A percentile compares a stretch with the other conserved stretches of the same genome.
Evolutionary conservation across 148 eudicot species (phyloP).

Genomic region (Salicornia ramosissima): DNA sequence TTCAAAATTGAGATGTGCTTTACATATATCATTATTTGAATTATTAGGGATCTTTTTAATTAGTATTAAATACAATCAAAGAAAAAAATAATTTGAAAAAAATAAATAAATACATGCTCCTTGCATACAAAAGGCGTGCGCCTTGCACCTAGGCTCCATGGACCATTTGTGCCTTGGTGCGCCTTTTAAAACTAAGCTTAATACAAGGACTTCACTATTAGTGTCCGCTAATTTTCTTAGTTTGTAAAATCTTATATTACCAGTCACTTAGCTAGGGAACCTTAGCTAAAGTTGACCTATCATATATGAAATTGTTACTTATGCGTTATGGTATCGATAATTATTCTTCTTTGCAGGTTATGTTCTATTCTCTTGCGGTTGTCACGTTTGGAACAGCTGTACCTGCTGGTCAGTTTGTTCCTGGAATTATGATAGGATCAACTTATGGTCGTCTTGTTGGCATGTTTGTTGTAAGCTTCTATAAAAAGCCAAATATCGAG

Average conservation of each 20-base stretch:
- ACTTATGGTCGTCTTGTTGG: slow-evolving; percentile 99
- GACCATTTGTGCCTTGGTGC: no score
- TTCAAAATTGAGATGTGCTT: no score
- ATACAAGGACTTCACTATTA: background rate
- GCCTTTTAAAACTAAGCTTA: no score
- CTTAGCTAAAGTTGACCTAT: background rate
- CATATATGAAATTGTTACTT: background rate
- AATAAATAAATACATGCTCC: no score
- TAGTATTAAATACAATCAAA: no score
- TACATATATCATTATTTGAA: no score
- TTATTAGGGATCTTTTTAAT: no score
- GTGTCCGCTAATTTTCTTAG: background rate
- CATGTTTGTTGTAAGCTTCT: slow-evolving; percentile 89
- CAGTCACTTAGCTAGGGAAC: background rate
- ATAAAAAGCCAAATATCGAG: slow-evolving; percentile 91
- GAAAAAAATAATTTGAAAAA: no score
- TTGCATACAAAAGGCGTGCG: no score
- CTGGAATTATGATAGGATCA: slow-evolving; percentile 98
- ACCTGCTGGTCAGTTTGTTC: slow-evolving; percentile 99
- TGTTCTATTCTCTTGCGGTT: slow-evolving; percentile 90
- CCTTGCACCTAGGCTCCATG: no score
- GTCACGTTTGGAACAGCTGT: slow-evolving; percentile 98
- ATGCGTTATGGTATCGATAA: background rate
- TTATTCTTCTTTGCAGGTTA: slow-evolving; percentile 45
- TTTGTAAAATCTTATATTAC: background rate